Evolutionary conservation across 2,329 filamentous ascomycete species (phyloP).

Genomic region (Botryotinia narcissicola): DNA sequence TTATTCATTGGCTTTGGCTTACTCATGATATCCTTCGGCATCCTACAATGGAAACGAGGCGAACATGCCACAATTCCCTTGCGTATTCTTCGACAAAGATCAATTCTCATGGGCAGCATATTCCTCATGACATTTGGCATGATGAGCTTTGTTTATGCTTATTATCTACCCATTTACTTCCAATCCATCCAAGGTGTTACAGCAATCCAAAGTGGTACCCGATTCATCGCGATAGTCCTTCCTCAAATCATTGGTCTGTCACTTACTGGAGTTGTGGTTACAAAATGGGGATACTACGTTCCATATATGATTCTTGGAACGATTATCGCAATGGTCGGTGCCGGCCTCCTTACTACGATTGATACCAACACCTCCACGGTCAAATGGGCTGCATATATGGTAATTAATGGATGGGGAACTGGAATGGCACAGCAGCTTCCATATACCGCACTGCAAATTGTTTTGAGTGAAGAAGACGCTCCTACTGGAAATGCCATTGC

Average conservation of each 20-base stretch:
- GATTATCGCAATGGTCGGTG: constrained; percentile 23
- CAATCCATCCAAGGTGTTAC: constrained; percentile 35
- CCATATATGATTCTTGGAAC: constrained; percentile 36
- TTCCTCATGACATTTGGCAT: constrained; percentile 36
- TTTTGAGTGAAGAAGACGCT: constrained; percentile 38
- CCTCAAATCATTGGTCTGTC: constrained; percentile 3
- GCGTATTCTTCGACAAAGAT: constrained; percentile 39
- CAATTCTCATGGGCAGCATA: constrained; percentile 34
- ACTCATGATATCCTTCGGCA: constrained; percentile 35
- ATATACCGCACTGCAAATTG: constrained; percentile 48
- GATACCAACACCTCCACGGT: constrained; percentile 43
- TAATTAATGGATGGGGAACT: constrained; percentile 46
- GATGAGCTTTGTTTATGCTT: constrained; percentile 33
- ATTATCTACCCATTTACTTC: constrained; percentile 39
- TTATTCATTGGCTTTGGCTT: constrained; percentile 39
- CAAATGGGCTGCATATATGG: constrained; percentile 51
- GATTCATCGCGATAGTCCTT: constrained; percentile 8
- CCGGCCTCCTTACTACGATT: constrained; percentile 34
- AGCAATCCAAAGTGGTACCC: neutral
- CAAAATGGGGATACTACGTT: constrained; percentile 14
- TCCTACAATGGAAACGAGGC: constrained; percentile 29
- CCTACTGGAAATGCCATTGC: constrained; percentile 12
- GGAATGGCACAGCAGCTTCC: constrained; percentile 48
- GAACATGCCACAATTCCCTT: constrained; percentile 38
- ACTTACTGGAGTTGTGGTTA: constrained; percentile 6